Conservation (phyloP, 352 stramenopile species). For the Elongisporangium prolatum region DNA sequence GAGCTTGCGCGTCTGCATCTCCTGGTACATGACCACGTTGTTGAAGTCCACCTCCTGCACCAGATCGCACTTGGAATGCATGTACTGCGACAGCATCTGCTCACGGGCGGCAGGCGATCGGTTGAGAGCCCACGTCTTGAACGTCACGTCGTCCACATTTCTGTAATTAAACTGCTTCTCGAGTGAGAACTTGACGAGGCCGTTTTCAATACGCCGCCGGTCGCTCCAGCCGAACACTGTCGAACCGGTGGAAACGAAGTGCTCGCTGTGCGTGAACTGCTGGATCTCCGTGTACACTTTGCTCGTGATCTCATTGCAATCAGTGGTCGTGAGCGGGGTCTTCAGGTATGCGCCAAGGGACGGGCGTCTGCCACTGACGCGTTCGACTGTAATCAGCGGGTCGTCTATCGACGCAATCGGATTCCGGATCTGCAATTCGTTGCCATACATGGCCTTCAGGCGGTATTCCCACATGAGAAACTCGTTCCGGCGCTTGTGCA, state of each 20-base stretch:
- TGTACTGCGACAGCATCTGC: constrained; percentile 55
- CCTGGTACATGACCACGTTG: constrained; percentile 68
- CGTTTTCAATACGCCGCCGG: constrained; percentile 36
- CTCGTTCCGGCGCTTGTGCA: constrained; percentile 10
- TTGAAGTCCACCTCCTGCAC: constrained; percentile 48
- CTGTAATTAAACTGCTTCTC: constrained; percentile 65
- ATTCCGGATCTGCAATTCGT: constrained; percentile 33
- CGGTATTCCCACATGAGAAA: constrained; percentile 5
- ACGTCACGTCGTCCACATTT: constrained; percentile 40
- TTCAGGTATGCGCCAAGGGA: constrained; percentile 24
- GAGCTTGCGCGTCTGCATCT: constrained; percentile 21
- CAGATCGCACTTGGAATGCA: constrained; percentile 42
- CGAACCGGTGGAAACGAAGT: constrained; percentile 38
- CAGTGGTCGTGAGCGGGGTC: constrained; percentile 24
- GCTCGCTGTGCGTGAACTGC: constrained; percentile 42
- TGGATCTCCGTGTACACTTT: constrained; percentile 42
- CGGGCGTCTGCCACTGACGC: constrained; percentile 18
- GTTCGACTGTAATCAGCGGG: constrained; percentile 23
- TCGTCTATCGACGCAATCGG: constrained; percentile 23
- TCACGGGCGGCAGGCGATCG: constrained; percentile 48
- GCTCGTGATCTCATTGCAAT: constrained; percentile 43
- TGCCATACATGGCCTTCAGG: constrained; percentile 28
- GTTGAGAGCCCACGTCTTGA: constrained; percentile 48
- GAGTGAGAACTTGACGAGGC: constrained; percentile 62
- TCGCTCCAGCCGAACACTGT: constrained; percentile 69